These are phyloP conservation scores for Gigaspora rosea DNA, from an alignment of 192 early-diverging fungal species.

Conservation along the genomic window DNA sequence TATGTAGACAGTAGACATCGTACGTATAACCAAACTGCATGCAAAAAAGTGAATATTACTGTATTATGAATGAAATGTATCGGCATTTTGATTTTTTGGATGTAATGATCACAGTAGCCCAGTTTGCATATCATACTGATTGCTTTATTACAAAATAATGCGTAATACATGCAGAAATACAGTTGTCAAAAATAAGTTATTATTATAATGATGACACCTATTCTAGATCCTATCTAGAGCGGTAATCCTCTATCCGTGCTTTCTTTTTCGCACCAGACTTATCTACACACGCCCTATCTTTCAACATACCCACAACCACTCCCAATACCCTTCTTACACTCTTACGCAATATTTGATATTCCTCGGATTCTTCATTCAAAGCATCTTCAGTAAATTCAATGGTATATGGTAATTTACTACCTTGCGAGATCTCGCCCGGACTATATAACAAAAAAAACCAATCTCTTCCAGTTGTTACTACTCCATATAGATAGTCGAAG, in stretches of 20 bases:
- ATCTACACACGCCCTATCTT: conserved; percentile 1
- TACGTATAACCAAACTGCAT: too few relatives aligned
- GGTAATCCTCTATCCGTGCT: not conserved
- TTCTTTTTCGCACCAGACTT: not conserved
- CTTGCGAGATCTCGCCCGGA: not conserved
- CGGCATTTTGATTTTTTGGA: too few relatives aligned
- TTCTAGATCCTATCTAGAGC: not conserved
- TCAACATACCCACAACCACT: conserved; percentile 11
- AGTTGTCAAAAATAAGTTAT: too few relatives aligned
- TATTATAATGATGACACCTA: too few relatives aligned
- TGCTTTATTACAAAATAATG: too few relatives aligned
- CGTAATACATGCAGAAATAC: too few relatives aligned
- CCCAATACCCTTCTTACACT: not conserved
- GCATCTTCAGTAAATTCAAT: conserved; percentile 12
- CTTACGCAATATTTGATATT: not conserved
- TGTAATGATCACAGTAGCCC: too few relatives aligned
- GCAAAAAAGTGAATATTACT: too few relatives aligned
- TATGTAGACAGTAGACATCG: too few relatives aligned
- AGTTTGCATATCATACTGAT: too few relatives aligned
- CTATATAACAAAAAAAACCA: not conserved
- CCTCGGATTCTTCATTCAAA: not conserved
- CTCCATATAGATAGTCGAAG: not conserved
- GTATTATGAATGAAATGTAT: too few relatives aligned
- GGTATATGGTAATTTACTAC: not conserved
- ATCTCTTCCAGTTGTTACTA: not conserved